Base-by-base conservation (phyloP, 2,329 filamentous ascomycete species). In the Aspergillus quadricinctus region DNA sequence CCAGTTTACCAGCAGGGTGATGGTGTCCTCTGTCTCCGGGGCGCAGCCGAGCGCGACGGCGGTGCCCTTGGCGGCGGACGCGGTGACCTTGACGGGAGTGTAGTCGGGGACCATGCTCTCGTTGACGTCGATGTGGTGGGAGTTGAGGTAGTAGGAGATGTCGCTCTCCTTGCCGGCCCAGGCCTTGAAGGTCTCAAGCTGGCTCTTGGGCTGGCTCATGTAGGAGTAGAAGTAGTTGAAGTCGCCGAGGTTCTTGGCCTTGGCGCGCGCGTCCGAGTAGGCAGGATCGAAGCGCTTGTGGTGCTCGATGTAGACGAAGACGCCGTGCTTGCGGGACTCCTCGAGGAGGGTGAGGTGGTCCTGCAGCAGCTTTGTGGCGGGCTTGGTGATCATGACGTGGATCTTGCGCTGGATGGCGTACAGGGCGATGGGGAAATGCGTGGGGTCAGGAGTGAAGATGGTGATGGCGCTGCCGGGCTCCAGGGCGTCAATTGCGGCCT, bases 201-300 rank as follows among this genome's bases (percentile, higher is more conserved):
- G 92, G 51, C 83, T 90, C 78, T 95, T 96, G 58, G 88, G 89
- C 80, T 96, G 92, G 50, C 87, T 90, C 92, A 96, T 96, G 83
- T 97, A 97, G 66, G 85, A 88, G 82, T 96, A 97, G 74, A 96
- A 97, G 81, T 97, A 97, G 81, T 96, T 96, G 85, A 97, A 97
- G 77, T 96, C 91, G 62, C 92, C 92, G 7, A 97, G 80, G 53
- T 81, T 85, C 69, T 84, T 78, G 14, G 90, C 90, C 65, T 88
- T 86, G 77, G 87, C 87, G 50, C 87, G 84, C 14, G 93, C 93
- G 73, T 97, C 92, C 14, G 90, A 85, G 78, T 97, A 97, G 23
- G 91, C 91, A 1, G 92, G 92, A 73, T 97, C 92, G 77, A 88
- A 97, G 56, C 93, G 90, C 81, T 97, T 97, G 83, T 97, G 92